Evolutionary conservation across 2,329 filamentous ascomycete genomes (phyloP).

Genomic region (Microcera coccophila): DNA sequence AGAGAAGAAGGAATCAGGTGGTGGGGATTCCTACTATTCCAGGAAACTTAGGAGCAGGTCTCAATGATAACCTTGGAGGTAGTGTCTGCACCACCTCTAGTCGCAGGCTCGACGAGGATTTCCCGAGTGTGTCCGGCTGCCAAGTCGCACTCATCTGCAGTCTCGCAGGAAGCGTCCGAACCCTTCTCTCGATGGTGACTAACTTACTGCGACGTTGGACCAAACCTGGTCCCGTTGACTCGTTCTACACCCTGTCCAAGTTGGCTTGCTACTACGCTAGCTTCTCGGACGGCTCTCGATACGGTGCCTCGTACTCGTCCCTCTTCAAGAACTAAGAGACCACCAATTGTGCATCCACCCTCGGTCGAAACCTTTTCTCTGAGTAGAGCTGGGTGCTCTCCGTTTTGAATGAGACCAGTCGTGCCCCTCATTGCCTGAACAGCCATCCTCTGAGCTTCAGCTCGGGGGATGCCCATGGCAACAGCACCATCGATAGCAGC

Average conservation of each 20-base stretch:
- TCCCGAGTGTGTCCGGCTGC: too few species aligned
- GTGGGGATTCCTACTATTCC: neutral
- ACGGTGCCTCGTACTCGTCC: conserved; percentile 64
- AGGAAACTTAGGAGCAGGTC: neutral
- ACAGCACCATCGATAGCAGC: conserved; percentile 73
- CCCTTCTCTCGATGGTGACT: conserved; percentile 1
- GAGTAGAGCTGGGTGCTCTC: conserved; percentile 71
- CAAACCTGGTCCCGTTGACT: conserved; percentile 35
- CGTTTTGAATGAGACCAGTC: conserved; percentile 63
- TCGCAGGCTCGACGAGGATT: neutral
- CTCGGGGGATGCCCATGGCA: conserved; percentile 70
- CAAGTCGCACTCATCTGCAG: neutral
- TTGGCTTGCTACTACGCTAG: conserved; percentile 65
- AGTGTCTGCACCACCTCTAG: neutral
- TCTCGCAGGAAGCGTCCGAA: neutral
- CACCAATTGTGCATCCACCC: conserved; percentile 73
- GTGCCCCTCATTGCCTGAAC: conserved; percentile 75
- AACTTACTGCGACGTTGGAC: conserved; percentile 13
- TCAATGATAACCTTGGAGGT: neutral
- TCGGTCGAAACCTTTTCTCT: conserved; percentile 75
- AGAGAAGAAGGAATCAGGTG: conserved; percentile 8
- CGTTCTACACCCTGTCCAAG: conserved; percentile 42
- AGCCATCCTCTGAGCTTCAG: conserved; percentile 71
- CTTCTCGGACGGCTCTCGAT: conserved; percentile 65
- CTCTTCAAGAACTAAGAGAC: conserved; percentile 70